These are phyloP conservation scores for Verbena officinalis DNA, from an alignment of 257 asterid species.

Conservation along the genomic window DNA sequence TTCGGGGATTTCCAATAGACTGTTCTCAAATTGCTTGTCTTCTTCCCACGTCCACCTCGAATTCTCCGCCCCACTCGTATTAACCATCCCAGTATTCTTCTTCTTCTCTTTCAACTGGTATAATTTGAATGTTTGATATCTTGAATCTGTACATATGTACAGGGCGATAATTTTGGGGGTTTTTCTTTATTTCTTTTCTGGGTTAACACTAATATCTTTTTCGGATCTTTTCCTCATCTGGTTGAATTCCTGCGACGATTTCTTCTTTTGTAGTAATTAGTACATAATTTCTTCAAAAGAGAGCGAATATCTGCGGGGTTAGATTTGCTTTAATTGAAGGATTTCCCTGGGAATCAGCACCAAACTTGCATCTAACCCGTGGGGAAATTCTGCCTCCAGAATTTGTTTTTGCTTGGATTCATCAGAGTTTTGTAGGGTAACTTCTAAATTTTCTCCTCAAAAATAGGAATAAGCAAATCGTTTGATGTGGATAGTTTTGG, in stretches of 20 bases:
- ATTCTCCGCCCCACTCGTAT: conserved; percentile 23
- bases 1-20: conserved; percentile 41
- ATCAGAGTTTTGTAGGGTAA: background rate
- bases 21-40: conserved; percentile 42
- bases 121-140: conserved; percentile 3
- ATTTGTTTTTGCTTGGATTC: background rate
- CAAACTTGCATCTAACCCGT: conserved; percentile 15
- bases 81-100: conserved; percentile 6
- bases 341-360: background rate
- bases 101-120: background rate
- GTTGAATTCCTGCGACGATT: background rate
- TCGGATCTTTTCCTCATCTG: background rate
- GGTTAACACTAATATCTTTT: background rate
- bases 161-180: background rate
- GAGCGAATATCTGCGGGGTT: conserved; percentile 24
- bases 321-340: conserved; percentile 17
- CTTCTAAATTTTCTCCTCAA: conserved; percentile 1
- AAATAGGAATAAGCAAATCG: background rate
- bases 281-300: background rate
- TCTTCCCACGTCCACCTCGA: conserved; percentile 57
- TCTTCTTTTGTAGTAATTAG: background rate
- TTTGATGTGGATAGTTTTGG: background rate
- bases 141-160: background rate
- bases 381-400: background rate
- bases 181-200: conserved; percentile 4